Conservation (phyloP, 306 rosid species). For the Rosa persica region DNA sequence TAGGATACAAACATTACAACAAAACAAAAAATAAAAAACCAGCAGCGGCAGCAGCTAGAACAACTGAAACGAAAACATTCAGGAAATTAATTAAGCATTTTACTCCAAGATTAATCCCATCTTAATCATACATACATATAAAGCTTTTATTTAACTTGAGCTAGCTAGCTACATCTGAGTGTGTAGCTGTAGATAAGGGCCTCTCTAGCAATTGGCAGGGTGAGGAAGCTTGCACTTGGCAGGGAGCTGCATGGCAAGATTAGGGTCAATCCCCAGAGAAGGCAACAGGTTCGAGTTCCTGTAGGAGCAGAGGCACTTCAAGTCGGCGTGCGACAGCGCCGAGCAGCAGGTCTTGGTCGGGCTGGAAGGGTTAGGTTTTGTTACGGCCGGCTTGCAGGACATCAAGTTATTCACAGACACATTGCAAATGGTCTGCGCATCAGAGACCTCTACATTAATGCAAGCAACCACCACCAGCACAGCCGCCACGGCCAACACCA, state of each 20-base stretch:
- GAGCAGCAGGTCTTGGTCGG: constrained; percentile 42
- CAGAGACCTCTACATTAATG: constrained; percentile 10
- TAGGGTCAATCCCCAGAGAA: constrained; percentile 58
- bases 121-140: neutral
- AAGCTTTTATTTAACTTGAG: neutral
- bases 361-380: constrained; percentile 43
- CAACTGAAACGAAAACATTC: neutral
- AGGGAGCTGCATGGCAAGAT: constrained; percentile 59
- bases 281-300: constrained; percentile 50
- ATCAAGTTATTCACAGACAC: constrained; percentile 32
- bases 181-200: neutral
- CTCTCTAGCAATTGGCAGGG: constrained; percentile 41
- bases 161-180: neutral
- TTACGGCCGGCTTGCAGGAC: constrained; percentile 52
- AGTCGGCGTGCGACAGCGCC: constrained; percentile 39
- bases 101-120: neutral
- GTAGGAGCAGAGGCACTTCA: constrained; percentile 53
- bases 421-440: constrained; percentile 49
- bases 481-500: neutral
- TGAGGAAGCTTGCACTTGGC: constrained; percentile 49
- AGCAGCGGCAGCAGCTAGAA: neutral
- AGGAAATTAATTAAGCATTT: neutral
- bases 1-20: too few species aligned
- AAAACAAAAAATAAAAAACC: neutral
- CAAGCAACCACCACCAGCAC: constrained; percentile 18